A percentile compares a stretch with the other conserved stretches of the same genome.
phyloP scores from a whole-genome alignment of 768 basidiomycete genomes.

The Auricularia heimuer region DNA sequence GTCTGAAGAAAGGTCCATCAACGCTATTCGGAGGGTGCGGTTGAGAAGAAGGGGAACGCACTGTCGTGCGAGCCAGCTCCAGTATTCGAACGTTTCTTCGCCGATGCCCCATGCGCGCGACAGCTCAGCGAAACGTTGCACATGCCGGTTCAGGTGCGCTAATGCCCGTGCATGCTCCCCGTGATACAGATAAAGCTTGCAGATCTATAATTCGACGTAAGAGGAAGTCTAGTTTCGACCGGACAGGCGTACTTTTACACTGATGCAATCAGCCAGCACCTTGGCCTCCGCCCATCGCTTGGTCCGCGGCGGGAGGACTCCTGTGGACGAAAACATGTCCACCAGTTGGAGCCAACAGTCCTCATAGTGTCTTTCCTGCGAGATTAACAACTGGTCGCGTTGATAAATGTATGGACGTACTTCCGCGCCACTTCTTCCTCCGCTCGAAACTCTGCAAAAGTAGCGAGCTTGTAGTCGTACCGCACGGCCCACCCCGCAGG shows the following conservation, averaged over 20 bases:
- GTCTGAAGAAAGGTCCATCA: constrained; percentile 31
- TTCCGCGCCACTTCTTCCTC: constrained; percentile 90
- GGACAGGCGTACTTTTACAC: constrained; percentile 56
- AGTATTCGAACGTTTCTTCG: constrained; percentile 92
- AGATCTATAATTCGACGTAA: constrained; percentile 43
- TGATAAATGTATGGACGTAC: constrained; percentile 34
- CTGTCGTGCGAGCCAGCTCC: constrained; percentile 96
- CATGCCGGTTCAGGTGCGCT: constrained; percentile 75
- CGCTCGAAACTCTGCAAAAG: constrained; percentile 89
- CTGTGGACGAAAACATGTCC: constrained; percentile 83
- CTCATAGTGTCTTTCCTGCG: constrained; percentile 71
- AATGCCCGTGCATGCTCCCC: constrained; percentile 78
- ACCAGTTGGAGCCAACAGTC: constrained; percentile 79
- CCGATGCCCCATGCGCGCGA: constrained; percentile 92
- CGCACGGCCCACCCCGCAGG: constrained; percentile 92
- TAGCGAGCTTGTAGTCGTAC: constrained; percentile 96
- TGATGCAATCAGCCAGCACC: constrained; percentile 89
- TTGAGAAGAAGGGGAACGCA: constrained; percentile 28
- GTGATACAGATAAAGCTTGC: constrained; percentile 86
- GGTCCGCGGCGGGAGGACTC: constrained; percentile 80
- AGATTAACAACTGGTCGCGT: background rate
- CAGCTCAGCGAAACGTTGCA: constrained; percentile 77
- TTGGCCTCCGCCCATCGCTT: constrained; percentile 99
- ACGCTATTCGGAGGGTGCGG: background rate
- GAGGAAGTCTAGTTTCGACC: background rate